Conservation (phyloP, 2,329 filamentous ascomycete genomes). For the Aureobasidium uvarum region DNA sequence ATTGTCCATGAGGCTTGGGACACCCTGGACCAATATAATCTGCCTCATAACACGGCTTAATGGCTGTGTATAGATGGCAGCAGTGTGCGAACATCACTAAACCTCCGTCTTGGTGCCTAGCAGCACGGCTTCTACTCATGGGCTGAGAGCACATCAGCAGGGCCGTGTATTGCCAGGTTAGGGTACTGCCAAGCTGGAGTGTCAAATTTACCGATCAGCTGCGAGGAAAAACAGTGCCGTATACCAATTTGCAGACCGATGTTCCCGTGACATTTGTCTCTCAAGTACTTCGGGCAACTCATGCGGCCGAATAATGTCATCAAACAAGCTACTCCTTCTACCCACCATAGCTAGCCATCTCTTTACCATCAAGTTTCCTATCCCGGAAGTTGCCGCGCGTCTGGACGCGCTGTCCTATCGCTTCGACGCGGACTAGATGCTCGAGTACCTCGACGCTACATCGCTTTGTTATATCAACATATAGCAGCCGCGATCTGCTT, state of each 20-base stretch:
- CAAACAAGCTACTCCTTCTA: background rate
- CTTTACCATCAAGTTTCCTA: background rate
- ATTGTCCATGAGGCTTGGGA: background rate
- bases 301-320: background rate
- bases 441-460: background rate
- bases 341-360: background rate
- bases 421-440: constrained; percentile 11
- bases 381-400: constrained; percentile 8
- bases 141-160: too few species aligned
- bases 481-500: background rate
- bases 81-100: background rate
- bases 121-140: background rate
- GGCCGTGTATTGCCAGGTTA: too few species aligned
- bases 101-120: background rate
- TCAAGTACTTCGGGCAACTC: background rate
- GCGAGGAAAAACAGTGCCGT: background rate
- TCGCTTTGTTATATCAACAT: background rate
- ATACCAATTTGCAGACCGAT: background rate
- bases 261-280: background rate
- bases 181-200: too few species aligned
- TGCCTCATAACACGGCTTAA: too few species aligned
- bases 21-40: background rate
- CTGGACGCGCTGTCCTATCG: background rate
- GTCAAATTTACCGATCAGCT: background rate
- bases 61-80: background rate